Conservation (phyloP, 768 basidiomycete species). For the Leccinellum luteum region DNA sequence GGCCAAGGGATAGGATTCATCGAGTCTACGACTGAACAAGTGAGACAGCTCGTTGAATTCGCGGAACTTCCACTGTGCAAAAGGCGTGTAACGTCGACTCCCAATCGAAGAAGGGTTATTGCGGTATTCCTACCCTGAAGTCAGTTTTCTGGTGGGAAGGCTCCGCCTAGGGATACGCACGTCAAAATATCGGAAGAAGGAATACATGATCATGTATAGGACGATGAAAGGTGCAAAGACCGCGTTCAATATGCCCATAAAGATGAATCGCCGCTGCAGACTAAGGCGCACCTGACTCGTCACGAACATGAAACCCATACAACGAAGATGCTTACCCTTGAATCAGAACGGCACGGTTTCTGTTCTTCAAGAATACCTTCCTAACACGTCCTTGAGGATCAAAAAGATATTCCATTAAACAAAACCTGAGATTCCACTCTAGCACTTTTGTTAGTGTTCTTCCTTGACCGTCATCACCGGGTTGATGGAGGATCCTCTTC, state of each 20-base stretch:
- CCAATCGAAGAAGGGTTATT: slow-evolving; percentile 97
- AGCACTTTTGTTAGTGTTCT: slow-evolving; percentile 83
- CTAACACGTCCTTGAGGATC: slow-evolving; percentile 87
- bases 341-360: slow-evolving; percentile 72
- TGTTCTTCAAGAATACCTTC: slow-evolving; percentile 86
- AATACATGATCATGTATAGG: slow-evolving; percentile 94
- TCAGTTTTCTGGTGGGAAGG: background rate
- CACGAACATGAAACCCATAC: background rate
- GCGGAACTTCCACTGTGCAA: slow-evolving; percentile 97
- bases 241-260: slow-evolving; percentile 96
- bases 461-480: slow-evolving; percentile 59
- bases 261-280: slow-evolving; percentile 81
- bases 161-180: slow-evolving; percentile 43
- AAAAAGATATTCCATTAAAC: slow-evolving; percentile 93
- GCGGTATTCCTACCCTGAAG: slow-evolving; percentile 81
- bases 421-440: slow-evolving; percentile 97
- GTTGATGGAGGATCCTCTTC: slow-evolving; percentile 46
- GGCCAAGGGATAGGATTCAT: slow-evolving; percentile 85
- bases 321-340: slow-evolving; percentile 61
- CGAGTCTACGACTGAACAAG: slow-evolving; percentile 80
- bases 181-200: slow-evolving; percentile 99
- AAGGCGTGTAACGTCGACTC: slow-evolving; percentile 88
- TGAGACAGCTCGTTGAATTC: slow-evolving; percentile 99
- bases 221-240: slow-evolving; percentile 97
- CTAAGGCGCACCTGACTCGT: slow-evolving; percentile 39